These are phyloP conservation scores for Cynanchum wilfordii DNA, from an alignment of 257 asterid species.

Conservation along the genomic window DNA sequence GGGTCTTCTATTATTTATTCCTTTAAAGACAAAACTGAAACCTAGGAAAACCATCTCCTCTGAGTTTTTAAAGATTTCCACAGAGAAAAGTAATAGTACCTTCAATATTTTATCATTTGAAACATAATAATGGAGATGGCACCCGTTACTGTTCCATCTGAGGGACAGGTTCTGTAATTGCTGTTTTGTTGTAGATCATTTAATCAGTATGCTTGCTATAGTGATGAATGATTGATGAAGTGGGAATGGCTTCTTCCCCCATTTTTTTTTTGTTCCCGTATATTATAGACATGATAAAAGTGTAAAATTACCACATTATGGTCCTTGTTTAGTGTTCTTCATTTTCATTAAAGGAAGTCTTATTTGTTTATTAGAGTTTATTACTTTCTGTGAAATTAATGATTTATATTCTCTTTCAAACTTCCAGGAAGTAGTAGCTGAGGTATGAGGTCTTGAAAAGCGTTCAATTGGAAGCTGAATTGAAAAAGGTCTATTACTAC, in stretches of 20 bases:
- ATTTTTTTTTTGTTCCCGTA: neutral
- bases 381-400: neutral
- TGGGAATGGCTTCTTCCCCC: neutral
- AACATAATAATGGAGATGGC: neutral
- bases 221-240: neutral
- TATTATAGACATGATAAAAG: neutral
- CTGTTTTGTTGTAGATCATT: neutral
- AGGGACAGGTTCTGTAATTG: neutral
- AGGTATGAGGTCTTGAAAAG: constrained; percentile 75
- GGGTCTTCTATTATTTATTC: neutral
- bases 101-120: neutral
- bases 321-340: neutral
- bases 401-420: neutral
- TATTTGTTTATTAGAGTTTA: constrained; percentile 5
- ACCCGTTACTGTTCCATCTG: neutral
- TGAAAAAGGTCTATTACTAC: constrained; percentile 62
- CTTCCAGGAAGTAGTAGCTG: constrained; percentile 73
- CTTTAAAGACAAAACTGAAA: neutral
- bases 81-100: neutral
- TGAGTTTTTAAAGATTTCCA: neutral
- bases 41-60: neutral
- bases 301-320: neutral
- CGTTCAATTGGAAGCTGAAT: constrained; percentile 85
- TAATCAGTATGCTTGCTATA: neutral
- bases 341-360: neutral